phyloP scores from a whole-genome alignment of 192 early-diverging fungal species.

The Pecoramyces ruminantium region DNA sequence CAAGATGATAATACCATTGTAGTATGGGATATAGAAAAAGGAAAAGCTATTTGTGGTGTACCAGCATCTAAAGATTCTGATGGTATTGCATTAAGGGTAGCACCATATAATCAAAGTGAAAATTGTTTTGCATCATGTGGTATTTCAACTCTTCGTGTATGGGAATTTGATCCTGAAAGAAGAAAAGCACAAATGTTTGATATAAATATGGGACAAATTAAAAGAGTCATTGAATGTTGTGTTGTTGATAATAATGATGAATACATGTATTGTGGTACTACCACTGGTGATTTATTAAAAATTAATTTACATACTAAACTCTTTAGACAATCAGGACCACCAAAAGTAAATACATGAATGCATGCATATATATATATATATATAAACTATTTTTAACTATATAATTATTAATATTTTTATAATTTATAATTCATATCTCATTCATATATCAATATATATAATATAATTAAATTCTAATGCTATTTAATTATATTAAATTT shows the following conservation, averaged over 20 bases:
- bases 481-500: too few relatives aligned
- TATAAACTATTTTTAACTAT: too few relatives aligned
- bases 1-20: neutral
- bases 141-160: slow-evolving; percentile 26
- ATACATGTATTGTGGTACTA: slow-evolving; percentile 42
- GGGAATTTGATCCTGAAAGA: slow-evolving; percentile 27
- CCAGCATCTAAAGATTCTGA: slow-evolving; percentile 29
- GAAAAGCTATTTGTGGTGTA: slow-evolving; percentile 29
- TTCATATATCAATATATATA: too few relatives aligned
- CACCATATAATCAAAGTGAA: slow-evolving; percentile 29
- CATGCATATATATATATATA: too few relatives aligned
- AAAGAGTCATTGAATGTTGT: slow-evolving; percentile 35
- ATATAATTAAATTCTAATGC: too few relatives aligned
- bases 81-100: slow-evolving; percentile 22
- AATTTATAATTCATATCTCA: too few relatives aligned
- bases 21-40: slow-evolving; percentile 14
- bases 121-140: slow-evolving; percentile 31
- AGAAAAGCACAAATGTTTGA: slow-evolving; percentile 28
- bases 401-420: too few relatives aligned
- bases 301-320: slow-evolving; percentile 23
- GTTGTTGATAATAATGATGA: slow-evolving; percentile 26
- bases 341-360: slow-evolving; percentile 17
- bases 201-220: slow-evolving; percentile 34
- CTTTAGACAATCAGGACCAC: slow-evolving; percentile 35
- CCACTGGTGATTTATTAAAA: slow-evolving; percentile 35